Evolutionary conservation across 2,329 filamentous ascomycete species (phyloP).

Genomic region (Saccharata proteae): DNA sequence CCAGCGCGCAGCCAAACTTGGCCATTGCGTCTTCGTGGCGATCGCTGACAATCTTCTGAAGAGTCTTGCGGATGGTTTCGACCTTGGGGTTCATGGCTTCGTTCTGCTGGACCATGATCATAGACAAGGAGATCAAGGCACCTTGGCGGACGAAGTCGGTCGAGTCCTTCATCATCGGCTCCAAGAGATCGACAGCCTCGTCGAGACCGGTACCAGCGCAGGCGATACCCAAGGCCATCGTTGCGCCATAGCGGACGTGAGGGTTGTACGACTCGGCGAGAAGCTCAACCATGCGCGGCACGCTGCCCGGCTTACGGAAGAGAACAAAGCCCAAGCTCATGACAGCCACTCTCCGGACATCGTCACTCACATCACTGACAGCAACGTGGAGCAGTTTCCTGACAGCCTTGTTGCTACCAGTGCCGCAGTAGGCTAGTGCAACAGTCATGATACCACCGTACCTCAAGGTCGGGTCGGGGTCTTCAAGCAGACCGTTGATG

Average conservation of each 20-base stretch:
- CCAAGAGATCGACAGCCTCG: constrained; percentile 89
- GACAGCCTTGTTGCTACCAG: constrained; percentile 96
- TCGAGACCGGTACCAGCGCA: constrained; percentile 93
- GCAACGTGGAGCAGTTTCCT: constrained; percentile 90
- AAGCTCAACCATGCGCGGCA: constrained; percentile 96
- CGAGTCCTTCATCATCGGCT: constrained; percentile 99
- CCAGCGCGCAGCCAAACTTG: constrained; percentile 91
- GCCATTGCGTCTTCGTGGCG: constrained; percentile 98
- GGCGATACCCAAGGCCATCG: constrained; percentile 96
- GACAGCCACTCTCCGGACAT: constrained; percentile 88
- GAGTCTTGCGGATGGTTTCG: constrained; percentile 74
- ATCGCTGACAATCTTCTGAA: constrained; percentile 88
- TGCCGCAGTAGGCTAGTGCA: constrained; percentile 91
- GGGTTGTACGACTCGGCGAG: constrained; percentile 98
- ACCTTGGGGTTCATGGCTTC: constrained; percentile 98
- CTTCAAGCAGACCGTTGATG: constrained; percentile 83
- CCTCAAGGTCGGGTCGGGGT: constrained; percentile 83
- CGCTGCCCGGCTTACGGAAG: constrained; percentile 93
- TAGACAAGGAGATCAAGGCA: constrained; percentile 82
- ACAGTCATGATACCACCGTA: constrained; percentile 99
- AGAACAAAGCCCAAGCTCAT: constrained; percentile 98
- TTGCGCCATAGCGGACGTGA: constrained; percentile 92
- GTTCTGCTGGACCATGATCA: constrained; percentile 99
- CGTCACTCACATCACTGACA: constrained; percentile 95
- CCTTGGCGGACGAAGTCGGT: constrained; percentile 97